Base-by-base conservation (phyloP, 179 eudicot species). In the Camellia oleifera region DNA sequence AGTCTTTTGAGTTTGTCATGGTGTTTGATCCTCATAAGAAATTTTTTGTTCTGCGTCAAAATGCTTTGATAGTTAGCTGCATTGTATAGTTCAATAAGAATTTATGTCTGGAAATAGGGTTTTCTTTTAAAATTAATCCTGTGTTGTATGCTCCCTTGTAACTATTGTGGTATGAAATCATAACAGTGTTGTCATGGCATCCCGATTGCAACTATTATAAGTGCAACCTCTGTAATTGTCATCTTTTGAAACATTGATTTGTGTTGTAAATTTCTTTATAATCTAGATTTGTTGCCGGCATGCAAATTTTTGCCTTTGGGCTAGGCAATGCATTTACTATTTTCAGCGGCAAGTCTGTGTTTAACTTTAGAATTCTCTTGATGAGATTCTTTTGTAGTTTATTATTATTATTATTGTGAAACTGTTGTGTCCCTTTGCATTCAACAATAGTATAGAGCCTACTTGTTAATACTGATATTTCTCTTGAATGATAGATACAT, bases 401-500 rank as follows among this genome's bases (percentile, higher is more conserved):
- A 7, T 11, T 15, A 11, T 58, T 20, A 26, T 32, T 32, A 32
- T 32, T 32, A 32, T 32, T 32, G 40, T 32, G 40, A 32, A 32
- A 32, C 40, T 32, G 40, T 32, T 9, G 60, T 56, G 13, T 6
- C 11, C 3, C 11, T 69, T 69, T 45, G 56, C 73, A 45, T 45
- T 69, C 17, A 69, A 42, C 13, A 58, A 42, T 15, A 44, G 3
- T 20, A 5, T 10, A 23, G 23, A 9, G 44, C n/a, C 23, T 12
- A 13, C 32, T 53, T 4, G 64, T 17, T 60, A n/a, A 32, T 46
- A 57, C 40, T 26, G 48, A 52, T 52, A 69, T 73, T 60, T 73
- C 20, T 73, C 73, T 65, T 50, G 52, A 52, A 74, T 85, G 79
- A 46, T 93, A 95, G 98, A 82, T 95, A 93, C 78, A 92, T 95